Evolutionary conservation across 345 rosid species (phyloP), one percentile per base, ranked within the genome.

Genomic region (Hevea brasiliensis): DNA sequence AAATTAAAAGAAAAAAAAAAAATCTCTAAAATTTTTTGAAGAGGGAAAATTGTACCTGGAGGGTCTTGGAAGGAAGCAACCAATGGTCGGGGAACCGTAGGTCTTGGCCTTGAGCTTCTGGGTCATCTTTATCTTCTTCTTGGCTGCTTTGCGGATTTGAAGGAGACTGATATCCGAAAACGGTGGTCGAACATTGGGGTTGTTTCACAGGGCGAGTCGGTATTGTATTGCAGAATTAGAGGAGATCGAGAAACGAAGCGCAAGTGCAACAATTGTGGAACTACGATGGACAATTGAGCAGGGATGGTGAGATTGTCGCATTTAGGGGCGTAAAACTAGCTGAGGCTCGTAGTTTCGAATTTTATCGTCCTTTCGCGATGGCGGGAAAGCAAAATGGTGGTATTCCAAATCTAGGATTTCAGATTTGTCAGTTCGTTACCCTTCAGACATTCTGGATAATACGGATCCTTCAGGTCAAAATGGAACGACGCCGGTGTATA

Each of bases 41-140:
- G 37, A 32, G 37, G 37, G 37, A 32, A 32, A 50, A 50, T 50
- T 50, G 6, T 67, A 93, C 98, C 94, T 91, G 87, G 63, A 73
- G 72, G 64, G 96, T 92, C 72, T 71, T 89, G 66, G 94, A 79
- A 78, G 92, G 96, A 47, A 78, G 81, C 70, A 85, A 70, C 98
- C 98, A 91, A 29, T 80, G 81, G 29, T 83, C 81, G 1, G 97
- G 97, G 66, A 93, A 82, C 67, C 85, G 72, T 18, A 90, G 92
- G 51, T 82, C 87, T 76, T 90, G 76, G 14, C 91, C 92, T 45
- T 41, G 72, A 50, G 68, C 41, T 45, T 82, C 91, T 18, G 84
- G 68, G 8, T 64, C 81, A 29, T 65, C 80, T 3, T 74, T 81
- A 15, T 21, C 60, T 27, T 35, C 23, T 0, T 74, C 79, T 56